Percentiles rank a stretch among this genome's conserved stretches.
Evolutionary conservation across 306 rosid genomes (phyloP).

Genomic region (Fragaria iinumae): DNA sequence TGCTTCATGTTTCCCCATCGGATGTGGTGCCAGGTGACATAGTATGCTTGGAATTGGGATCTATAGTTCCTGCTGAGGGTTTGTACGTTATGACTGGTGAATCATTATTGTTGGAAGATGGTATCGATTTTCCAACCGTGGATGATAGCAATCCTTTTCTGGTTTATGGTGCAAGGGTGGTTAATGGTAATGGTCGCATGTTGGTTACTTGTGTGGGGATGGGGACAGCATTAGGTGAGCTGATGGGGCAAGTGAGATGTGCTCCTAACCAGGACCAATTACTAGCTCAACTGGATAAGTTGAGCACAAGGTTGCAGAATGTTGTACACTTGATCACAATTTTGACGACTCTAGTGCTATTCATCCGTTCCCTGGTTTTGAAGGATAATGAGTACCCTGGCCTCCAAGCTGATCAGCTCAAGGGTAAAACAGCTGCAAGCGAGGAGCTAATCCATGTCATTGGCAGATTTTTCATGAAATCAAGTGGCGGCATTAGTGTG

Average conservation of each 20-base stretch:
- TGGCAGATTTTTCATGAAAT: not conserved
- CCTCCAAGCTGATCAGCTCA: constrained; percentile 10
- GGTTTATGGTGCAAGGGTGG: constrained; percentile 25
- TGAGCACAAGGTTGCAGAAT: not conserved
- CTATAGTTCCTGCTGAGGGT: constrained; percentile 26
- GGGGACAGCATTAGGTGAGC: constrained; percentile 5
- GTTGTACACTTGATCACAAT: constrained; percentile 9
- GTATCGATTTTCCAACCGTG: not conserved
- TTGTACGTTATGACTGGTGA: constrained; percentile 2
- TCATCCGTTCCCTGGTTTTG: constrained; percentile 4
- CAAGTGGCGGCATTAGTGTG: constrained; percentile 5
- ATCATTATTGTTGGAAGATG: constrained; percentile 8
- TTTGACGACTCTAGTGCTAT: not conserved
- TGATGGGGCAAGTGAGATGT: constrained; percentile 2
- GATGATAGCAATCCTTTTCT: constrained; percentile 16
- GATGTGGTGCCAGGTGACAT: constrained; percentile 17
- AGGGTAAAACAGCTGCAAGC: not conserved
- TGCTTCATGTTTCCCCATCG: not conserved
- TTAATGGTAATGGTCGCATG: constrained; percentile 25
- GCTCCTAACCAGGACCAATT: not conserved
- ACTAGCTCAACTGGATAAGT: constrained; percentile 13
- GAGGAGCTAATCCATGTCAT: not conserved
- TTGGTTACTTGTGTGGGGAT: constrained; percentile 25
- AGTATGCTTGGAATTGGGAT: not conserved
- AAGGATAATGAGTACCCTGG: not conserved